A percentile compares a stretch with the other conserved stretches of the same genome.
Evolutionary conservation across 176 grass and related monocot genomes (phyloP).

Genomic region (Puccinellia tenuiflora): DNA sequence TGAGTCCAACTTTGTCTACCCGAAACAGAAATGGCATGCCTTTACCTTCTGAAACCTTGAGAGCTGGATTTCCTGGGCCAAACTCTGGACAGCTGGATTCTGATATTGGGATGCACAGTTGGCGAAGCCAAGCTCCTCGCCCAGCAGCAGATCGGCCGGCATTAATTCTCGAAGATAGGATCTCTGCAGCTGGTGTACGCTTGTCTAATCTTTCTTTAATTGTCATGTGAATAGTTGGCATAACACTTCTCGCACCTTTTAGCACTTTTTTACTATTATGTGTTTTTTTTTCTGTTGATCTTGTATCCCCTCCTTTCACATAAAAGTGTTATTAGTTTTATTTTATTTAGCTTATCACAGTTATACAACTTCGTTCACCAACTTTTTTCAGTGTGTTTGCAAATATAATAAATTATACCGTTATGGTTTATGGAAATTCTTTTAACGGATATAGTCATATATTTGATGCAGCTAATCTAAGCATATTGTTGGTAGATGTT

Average conservation of each 20-base stretch:
- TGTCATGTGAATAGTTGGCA: background rate
- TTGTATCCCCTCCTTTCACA: background rate
- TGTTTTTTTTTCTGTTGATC: background rate
- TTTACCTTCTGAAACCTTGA: slow-evolving; percentile 28
- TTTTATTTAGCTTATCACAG: background rate
- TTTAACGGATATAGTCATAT: background rate
- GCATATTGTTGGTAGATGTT: background rate
- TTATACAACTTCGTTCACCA: background rate
- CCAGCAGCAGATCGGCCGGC: slow-evolving; percentile 37
- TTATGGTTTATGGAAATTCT: background rate
- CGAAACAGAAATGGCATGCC: slow-evolving; percentile 48
- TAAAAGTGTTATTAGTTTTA: background rate
- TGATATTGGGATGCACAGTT: slow-evolving; percentile 49
- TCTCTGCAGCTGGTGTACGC: slow-evolving; percentile 41
- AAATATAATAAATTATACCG: slow-evolving; percentile 4
- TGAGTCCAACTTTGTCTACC: slow-evolving; percentile 88
- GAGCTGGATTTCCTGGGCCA: slow-evolving; percentile 48
- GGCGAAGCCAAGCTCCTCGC: slow-evolving; percentile 44
- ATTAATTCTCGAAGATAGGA: slow-evolving; percentile 57
- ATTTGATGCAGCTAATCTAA: background rate
- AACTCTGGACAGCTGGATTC: slow-evolving; percentile 45
- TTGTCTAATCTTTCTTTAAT: slow-evolving; percentile 37
- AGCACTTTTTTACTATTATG: background rate
- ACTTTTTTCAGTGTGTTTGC: slow-evolving; percentile 4
- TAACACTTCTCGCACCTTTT: background rate